phyloP scores from a whole-genome alignment of 108 stramenopile genomes.

The Chaetoceros tenuissimus region DNA sequence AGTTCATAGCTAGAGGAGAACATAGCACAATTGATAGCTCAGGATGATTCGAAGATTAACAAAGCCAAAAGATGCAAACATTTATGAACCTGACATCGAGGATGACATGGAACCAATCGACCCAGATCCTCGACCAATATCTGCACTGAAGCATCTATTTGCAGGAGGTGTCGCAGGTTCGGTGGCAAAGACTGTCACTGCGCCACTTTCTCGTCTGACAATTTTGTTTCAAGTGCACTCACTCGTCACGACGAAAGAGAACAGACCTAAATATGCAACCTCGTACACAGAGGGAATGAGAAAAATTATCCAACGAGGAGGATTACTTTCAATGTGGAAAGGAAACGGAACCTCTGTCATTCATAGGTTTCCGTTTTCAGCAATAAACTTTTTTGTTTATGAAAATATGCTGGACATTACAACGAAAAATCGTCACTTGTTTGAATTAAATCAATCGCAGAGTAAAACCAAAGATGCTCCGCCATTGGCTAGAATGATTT shows the following conservation, averaged over 20 bases:
- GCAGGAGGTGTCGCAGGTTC: constrained; percentile 92
- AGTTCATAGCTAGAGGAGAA: too few relatives aligned
- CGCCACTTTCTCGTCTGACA: constrained; percentile 82
- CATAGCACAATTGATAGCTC: too few relatives aligned
- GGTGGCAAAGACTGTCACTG: constrained; percentile 89
- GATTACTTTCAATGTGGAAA: constrained; percentile 80
- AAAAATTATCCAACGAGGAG: constrained; percentile 83
- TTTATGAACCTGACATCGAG: neutral
- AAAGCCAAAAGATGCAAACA: neutral
- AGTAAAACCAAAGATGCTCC: constrained; percentile 19
- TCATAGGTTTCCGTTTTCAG: constrained; percentile 90
- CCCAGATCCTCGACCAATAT: constrained; percentile 43
- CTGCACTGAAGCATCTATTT: constrained; percentile 80
- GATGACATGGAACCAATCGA: neutral
- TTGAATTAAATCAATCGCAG: constrained; percentile 47
- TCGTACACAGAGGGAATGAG: constrained; percentile 47
- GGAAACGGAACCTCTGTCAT: constrained; percentile 89
- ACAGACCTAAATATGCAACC: constrained; percentile 77
- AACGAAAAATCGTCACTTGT: neutral
- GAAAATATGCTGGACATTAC: constrained; percentile 66
- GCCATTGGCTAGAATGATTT: constrained; percentile 23
- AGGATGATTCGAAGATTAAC: neutral
- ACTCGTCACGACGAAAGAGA: constrained; percentile 77
- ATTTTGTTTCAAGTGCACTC: constrained; percentile 91
- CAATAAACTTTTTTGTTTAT: constrained; percentile 89